Base-by-base conservation (phyloP, 805 yeast genomes). In the Sugiyamaella americana region DNA sequence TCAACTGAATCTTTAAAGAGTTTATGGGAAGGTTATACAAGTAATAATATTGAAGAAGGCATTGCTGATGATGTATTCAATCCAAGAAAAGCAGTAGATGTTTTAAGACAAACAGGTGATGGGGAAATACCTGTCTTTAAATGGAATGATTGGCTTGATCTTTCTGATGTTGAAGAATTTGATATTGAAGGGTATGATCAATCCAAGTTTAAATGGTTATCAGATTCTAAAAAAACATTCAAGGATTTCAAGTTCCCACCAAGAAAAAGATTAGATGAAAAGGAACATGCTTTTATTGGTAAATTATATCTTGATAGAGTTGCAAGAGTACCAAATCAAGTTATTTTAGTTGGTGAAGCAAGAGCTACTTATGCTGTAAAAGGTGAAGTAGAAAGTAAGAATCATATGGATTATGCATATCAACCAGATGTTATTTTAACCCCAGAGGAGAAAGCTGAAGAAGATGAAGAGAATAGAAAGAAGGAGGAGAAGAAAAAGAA, bases 141-240 rank as follows among this genome's bases (percentile, higher is more conserved):
- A 29, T 61, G 65, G 65, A 19, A 48, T 11, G 54, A 60, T 41
- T 60, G 64, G 63, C 34, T 61, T 5, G 65, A 61, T 42, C 53
- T 60, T 13, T 42, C 35, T 4, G 43, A 40, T 16, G 53, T 48
- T 10, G 38, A 51, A 13, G 42, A 43, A 13, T 47, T 43, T 30
- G 41, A 40, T 18, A 52, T 48, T 10, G 37, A 51, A 13, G 43
- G 41, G 11, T 47, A 41, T 34, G 41, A 35, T 19, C 39, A 34
- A 4, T n/a, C 48, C 21, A 36, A 17, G 10, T 43, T 46, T 44
- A 37, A 40, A 2, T 44, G 40, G 18, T n/a, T 38, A 13, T 34
- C 34, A 38, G 37, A 38, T 10, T 41, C 40, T 26, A 41, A 41
- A 35, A 44, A 45, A 37, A 40, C 45, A 26, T 21, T 51, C 35